Evolutionary conservation across 768 basidiomycete genomes (phyloP).

Genomic region (Austroboletus festivus): DNA sequence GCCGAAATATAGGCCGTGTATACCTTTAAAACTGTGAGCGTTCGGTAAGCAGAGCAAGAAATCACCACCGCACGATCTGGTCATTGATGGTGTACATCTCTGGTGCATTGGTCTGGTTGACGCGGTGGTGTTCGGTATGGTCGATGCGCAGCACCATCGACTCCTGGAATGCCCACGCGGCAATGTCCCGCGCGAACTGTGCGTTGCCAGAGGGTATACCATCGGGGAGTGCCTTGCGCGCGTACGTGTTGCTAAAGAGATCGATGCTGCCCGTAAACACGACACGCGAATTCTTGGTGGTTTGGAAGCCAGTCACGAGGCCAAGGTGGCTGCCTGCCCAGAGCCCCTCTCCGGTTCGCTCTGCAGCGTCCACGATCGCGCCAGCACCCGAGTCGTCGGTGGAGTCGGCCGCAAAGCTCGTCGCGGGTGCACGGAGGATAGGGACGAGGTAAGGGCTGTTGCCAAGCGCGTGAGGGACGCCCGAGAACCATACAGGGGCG

Average conservation of each 20-base stretch:
- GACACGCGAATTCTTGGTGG: constrained; percentile 69
- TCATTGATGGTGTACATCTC: constrained; percentile 87
- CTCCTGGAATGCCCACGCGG: constrained; percentile 91
- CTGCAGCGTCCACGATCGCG: constrained; percentile 64
- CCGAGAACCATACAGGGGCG: constrained; percentile 74
- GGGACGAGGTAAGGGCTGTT: constrained; percentile 80
- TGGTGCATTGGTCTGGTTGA: constrained; percentile 56
- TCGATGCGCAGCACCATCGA: constrained; percentile 77
- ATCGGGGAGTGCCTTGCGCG: constrained; percentile 57
- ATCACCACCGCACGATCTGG: constrained; percentile 53
- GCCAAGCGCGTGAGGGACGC: constrained; percentile 60
- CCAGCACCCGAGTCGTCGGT: constrained; percentile 55
- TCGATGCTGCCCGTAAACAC: constrained; percentile 81
- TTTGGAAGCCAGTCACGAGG: constrained; percentile 89
- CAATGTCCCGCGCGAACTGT: constrained; percentile 69
- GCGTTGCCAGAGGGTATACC: constrained; percentile 70
- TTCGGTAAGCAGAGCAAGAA: background rate
- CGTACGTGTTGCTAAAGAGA: constrained; percentile 74
- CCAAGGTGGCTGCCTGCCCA: constrained; percentile 79
- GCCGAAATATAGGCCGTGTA: constrained; percentile 73
- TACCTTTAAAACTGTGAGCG: constrained; percentile 43
- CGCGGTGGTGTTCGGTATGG: constrained; percentile 65
- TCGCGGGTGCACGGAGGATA: constrained; percentile 71
- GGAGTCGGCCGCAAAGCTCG: constrained; percentile 74
- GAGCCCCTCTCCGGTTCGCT: constrained; percentile 72